Conservation (phyloP, 805 yeast genomes). For the Maudiozyma bulderi region DNA sequence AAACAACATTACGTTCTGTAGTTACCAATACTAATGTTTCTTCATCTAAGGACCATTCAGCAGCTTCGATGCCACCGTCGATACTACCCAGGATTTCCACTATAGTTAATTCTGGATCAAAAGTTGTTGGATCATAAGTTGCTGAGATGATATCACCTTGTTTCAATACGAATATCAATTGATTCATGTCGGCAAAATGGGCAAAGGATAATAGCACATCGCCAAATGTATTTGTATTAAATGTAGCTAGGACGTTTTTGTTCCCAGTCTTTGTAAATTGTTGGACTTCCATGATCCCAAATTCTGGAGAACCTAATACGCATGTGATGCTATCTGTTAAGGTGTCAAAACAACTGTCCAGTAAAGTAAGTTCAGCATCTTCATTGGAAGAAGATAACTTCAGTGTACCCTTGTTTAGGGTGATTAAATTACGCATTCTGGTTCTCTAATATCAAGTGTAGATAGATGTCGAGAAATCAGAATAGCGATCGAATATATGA, state of each 20-base stretch:
- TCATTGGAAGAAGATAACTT: conserved; percentile 13
- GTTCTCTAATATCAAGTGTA: background rate
- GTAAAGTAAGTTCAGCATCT: conserved; percentile 10
- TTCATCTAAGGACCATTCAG: conserved; percentile 86
- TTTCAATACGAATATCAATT: conserved; percentile 54
- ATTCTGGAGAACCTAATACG: conserved; percentile 47
- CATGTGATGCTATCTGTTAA: conserved; percentile 64
- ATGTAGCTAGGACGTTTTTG: conserved; percentile 48
- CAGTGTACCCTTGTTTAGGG: conserved; percentile 26
- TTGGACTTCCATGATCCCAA: conserved; percentile 61
- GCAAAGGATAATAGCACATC: conserved; percentile 44
- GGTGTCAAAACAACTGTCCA: conserved; percentile 49
- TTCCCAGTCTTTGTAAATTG: conserved; percentile 60
- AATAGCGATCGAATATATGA: no score
- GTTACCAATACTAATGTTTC: conserved; percentile 72
- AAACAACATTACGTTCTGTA: conserved; percentile 44
- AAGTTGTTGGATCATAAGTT: conserved; percentile 41
- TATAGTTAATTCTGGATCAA: conserved; percentile 41
- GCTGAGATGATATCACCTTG: conserved; percentile 71
- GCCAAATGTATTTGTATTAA: conserved; percentile 36
- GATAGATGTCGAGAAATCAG: no score
- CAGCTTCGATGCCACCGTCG: conserved; percentile 63
- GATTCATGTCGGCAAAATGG: conserved; percentile 63
- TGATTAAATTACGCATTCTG: conserved; percentile 27
- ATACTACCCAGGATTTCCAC: conserved; percentile 77